Percentiles rank a stretch among this genome's conserved stretches.
These are phyloP conservation scores for Pseudogymnoascus sp. DNA, from an alignment of 2,329 filamentous ascomycete species.

Conservation along the genomic window DNA sequence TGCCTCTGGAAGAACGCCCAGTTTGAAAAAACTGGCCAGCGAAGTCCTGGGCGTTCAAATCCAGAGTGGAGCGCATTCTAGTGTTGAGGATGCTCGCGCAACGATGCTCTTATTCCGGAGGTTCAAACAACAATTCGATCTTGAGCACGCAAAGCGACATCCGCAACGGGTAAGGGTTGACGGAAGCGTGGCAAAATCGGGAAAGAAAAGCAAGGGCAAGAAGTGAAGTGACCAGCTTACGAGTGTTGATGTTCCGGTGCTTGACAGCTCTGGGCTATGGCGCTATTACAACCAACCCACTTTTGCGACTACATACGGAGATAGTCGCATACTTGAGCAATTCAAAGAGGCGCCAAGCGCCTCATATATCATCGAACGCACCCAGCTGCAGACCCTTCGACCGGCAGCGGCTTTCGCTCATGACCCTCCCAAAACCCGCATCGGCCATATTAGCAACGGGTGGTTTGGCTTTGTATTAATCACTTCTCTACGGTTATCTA, in stretches of 20 bases:
- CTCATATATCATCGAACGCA: not conserved
- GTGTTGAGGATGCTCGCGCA: constrained; percentile 72
- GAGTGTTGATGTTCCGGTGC: not conserved
- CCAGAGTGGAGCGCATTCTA: constrained; percentile 56
- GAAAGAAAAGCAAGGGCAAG: constrained; percentile 35
- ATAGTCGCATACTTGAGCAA: not conserved
- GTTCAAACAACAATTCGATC: constrained; percentile 78
- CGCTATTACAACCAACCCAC: not conserved
- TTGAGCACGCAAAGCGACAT: constrained; percentile 65
- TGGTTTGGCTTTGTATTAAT: not conserved
- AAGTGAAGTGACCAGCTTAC: constrained; percentile 22
- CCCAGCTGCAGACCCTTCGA: not conserved
- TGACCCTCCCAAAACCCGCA: not conserved
- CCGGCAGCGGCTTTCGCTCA: not conserved
- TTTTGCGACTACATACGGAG: not conserved
- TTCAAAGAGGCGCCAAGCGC: not conserved
- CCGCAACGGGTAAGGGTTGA: constrained; percentile 30
- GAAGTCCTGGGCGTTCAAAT: constrained; percentile 54
- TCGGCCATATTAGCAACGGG: not conserved
- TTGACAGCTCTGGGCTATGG: not conserved
- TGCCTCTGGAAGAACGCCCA: constrained; percentile 59
- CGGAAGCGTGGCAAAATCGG: not conserved
- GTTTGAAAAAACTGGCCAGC: constrained; percentile 49
- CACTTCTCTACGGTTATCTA: not conserved
- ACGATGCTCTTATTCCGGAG: constrained; percentile 83